phyloP scores from a whole-genome alignment of 495 filamentous ascomycete genomes.

The Alectoria sarmentosa region DNA sequence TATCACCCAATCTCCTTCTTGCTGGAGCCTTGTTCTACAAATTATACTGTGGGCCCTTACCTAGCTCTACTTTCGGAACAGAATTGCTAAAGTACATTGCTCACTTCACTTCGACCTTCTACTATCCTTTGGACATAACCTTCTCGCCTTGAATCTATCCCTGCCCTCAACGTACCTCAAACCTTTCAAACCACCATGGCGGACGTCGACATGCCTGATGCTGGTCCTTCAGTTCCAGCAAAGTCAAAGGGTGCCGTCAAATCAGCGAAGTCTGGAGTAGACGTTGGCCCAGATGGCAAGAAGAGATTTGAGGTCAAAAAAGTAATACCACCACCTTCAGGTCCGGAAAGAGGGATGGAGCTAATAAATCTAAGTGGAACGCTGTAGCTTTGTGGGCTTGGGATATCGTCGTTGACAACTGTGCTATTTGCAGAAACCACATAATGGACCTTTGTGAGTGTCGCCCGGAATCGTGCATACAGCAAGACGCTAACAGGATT shows the following conservation, averaged over 20 bases:
- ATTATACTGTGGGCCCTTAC: neutral
- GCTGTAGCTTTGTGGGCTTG: conserved; percentile 99
- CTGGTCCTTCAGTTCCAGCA: conserved; percentile 45
- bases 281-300: conserved; percentile 61
- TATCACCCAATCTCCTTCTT: neutral
- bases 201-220: conserved; percentile 96
- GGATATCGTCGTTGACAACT: conserved; percentile 99
- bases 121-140: neutral
- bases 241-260: conserved; percentile 54
- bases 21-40: neutral
- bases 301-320: conserved; percentile 98
- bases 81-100: too few species aligned
- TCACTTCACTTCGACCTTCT: neutral
- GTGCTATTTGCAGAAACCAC: conserved; percentile 97
- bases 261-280: conserved; percentile 45
- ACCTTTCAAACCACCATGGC: conserved; percentile 55
- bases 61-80: neutral
- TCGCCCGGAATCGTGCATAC: conserved; percentile 5
- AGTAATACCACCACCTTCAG: neutral
- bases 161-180: neutral
- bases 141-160: neutral
- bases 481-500: conserved; percentile 20
- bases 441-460: conserved; percentile 95
- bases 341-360: too few species aligned
- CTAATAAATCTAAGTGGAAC: conserved; percentile 59